A percentile compares a stretch with the other conserved stretches of the same genome.
Evolutionary conservation across 2,329 filamentous ascomycete species (phyloP).

Genomic region (Mycogone perniciosa): DNA sequence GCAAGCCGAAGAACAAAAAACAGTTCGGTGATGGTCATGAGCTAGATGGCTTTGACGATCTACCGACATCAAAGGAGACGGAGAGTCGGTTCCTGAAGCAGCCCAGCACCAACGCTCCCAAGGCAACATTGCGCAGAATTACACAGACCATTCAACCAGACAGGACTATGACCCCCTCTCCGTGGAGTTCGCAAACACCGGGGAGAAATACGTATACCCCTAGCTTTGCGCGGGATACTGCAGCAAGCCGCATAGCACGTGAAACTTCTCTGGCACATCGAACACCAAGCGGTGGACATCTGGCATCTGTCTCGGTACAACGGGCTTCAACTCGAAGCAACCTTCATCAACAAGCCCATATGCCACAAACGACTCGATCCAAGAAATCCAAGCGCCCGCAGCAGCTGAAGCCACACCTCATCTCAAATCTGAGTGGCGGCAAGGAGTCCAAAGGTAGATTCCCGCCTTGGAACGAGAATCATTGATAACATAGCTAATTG

Average conservation of each 20-base stretch:
- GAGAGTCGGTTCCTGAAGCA: slow-evolving; percentile 81
- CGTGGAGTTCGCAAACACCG: slow-evolving; percentile 51
- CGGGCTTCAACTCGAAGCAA: slow-evolving; percentile 46
- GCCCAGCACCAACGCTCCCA: slow-evolving; percentile 64
- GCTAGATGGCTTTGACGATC: slow-evolving; percentile 87
- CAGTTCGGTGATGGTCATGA: slow-evolving; percentile 88
- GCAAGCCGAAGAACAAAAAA: slow-evolving; percentile 52
- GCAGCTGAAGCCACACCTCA: slow-evolving; percentile 76
- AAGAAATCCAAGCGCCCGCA: slow-evolving; percentile 55
- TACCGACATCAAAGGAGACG: slow-evolving; percentile 76
- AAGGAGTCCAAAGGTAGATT: slow-evolving; percentile 74
- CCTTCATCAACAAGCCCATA: slow-evolving; percentile 35
- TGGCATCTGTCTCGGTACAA: slow-evolving; percentile 50
- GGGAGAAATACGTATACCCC: slow-evolving; percentile 49
- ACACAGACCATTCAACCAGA: slow-evolving; percentile 51
- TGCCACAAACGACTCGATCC: slow-evolving; percentile 40
- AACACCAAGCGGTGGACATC: slow-evolving; percentile 45
- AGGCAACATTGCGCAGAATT: slow-evolving; percentile 51
- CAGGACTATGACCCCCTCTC: slow-evolving; percentile 46
- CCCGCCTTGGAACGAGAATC: background rate
- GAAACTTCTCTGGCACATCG: slow-evolving; percentile 57
- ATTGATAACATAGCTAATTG: slow-evolving; percentile 22
- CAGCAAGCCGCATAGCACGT: slow-evolving; percentile 58
- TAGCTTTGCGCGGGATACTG: slow-evolving; percentile 59
- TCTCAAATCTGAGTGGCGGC: slow-evolving; percentile 70